Evolutionary conservation across 2,329 filamentous ascomycete genomes (phyloP), one percentile per base, ranked within the genome.

Genomic region (Monilinia polystroma): DNA sequence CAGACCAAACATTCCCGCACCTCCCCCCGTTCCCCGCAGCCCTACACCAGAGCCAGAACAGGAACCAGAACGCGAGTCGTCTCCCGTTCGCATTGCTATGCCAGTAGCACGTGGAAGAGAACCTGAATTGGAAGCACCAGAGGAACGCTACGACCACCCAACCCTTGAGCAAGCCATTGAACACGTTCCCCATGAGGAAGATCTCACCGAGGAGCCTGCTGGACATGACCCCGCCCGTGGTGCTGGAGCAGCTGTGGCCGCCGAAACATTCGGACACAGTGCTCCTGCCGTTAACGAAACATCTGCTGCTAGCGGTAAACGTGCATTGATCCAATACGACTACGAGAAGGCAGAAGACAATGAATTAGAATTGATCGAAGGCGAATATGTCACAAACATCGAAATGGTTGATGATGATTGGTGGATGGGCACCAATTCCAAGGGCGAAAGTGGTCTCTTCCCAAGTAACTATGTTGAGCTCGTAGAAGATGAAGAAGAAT

Each of bases 301-400:
- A 55, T 81, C 81, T 41, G 79, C 78, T 1, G 77, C 77, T n/a
- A 84, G 84, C 47, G 90, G 90, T 64, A 85, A 89, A 76, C 87
- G 87, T 58, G 95, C 95, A 1, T 75, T 96, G 67, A 86, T 95
- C 47, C 89, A 95, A 75, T 99, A 95, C 77, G 95, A 99, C 77
- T 99, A 99, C 76, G 94, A 97, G 75, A 97, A 96, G 80, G 93
- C 93, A 1, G 95, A 99, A 78, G 93, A 97, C 72, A 99, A 99
- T 75, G 95, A 99, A 80, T 86, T 99, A 67, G 93, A 97, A 71
- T 84, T 99, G 23, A 84, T 86, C 35, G 95, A 99, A 79, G 93
- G 93, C 70, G 91, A 97, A 74, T 86, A 89, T 70, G 90, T 99
- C 49, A 93, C 86, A 32, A 90, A 97, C 76, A 97, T 99, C 74